Evolutionary conservation across 306 rosid genomes (phyloP).

Genomic region (Pterocarpus macrocarpus): DNA sequence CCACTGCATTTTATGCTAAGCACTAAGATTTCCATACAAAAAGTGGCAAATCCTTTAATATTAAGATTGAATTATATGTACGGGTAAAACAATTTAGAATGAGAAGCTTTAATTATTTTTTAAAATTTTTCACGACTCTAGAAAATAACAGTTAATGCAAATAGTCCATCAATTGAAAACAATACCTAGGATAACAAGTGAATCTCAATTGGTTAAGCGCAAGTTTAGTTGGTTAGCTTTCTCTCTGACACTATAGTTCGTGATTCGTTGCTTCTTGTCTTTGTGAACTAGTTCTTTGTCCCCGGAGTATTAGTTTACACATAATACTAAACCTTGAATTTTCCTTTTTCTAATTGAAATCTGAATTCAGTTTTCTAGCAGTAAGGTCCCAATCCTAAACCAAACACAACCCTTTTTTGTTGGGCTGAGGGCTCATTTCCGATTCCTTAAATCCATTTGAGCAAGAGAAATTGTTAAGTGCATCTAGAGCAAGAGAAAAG

Average conservation of each 20-base stretch:
- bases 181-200: conserved; percentile 14
- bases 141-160: conserved; percentile 29
- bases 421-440: background rate
- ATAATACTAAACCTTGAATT: background rate
- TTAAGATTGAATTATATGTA: background rate
- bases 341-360: conserved; percentile 36
- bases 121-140: conserved; percentile 10
- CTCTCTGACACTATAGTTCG: background rate
- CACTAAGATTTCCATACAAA: conserved; percentile 9
- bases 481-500: too few relatives aligned
- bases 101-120: background rate
- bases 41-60: conserved; percentile 8
- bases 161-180: conserved; percentile 28
- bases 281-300: conserved; percentile 14
- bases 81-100: conserved; percentile 1
- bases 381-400: background rate
- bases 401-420: conserved; percentile 5
- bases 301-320: conserved; percentile 27
- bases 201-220: background rate
- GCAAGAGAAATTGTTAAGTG: background rate
- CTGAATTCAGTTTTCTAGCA: background rate
- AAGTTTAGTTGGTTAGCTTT: conserved; percentile 24
- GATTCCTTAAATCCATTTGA: background rate
- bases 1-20: conserved; percentile 32
- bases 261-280: background rate